Percentiles rank a stretch among this genome's conserved stretches.
These are phyloP conservation scores for Chrysosporium keratinophilum DNA, from an alignment of 2,329 filamentous ascomycete genomes.

Conservation along the genomic window DNA sequence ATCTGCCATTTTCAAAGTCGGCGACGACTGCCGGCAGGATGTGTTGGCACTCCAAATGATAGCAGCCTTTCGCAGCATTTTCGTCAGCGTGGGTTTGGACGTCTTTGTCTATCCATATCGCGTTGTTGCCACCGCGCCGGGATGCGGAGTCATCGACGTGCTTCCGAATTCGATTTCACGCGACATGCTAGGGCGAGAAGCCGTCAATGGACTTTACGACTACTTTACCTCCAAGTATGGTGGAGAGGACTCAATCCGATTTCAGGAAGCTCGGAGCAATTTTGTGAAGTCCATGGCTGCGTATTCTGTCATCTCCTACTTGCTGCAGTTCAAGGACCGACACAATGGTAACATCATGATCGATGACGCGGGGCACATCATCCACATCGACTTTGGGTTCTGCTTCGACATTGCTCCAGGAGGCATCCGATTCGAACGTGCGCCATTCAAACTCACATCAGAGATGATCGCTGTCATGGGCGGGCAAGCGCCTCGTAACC, in stretches of 20 bases:
- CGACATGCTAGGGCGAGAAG: slow-evolving; percentile 96
- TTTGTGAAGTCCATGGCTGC: slow-evolving; percentile 99
- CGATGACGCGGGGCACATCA: slow-evolving; percentile 89
- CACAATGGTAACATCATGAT: slow-evolving; percentile 99
- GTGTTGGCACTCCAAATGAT: slow-evolving; percentile 97
- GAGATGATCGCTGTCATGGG: slow-evolving; percentile 99
- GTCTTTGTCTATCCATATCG: slow-evolving; percentile 96
- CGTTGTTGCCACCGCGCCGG: slow-evolving; percentile 91
- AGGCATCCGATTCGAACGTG: slow-evolving; percentile 93
- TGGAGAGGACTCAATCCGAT: slow-evolving; percentile 85
- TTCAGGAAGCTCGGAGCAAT: slow-evolving; percentile 90
- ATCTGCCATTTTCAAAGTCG: slow-evolving; percentile 98
- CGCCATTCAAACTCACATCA: slow-evolving; percentile 91
- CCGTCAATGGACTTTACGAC: slow-evolving; percentile 95
- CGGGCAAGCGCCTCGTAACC: slow-evolving; percentile 28
- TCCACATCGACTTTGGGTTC: slow-evolving; percentile 98
- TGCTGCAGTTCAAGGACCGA: slow-evolving; percentile 96
- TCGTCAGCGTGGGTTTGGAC: slow-evolving; percentile 86
- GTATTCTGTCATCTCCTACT: slow-evolving; percentile 91
- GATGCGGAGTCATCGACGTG: slow-evolving; percentile 96
- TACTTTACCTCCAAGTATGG: slow-evolving; percentile 98
- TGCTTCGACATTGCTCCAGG: slow-evolving; percentile 98
- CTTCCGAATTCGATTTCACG: slow-evolving; percentile 95
- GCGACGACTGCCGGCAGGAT: slow-evolving; percentile 95
- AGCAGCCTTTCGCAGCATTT: slow-evolving; percentile 91